phyloP scores from a whole-genome alignment of 2,329 filamentous ascomycete species.

The Ophiosphaerella herpotricha region DNA sequence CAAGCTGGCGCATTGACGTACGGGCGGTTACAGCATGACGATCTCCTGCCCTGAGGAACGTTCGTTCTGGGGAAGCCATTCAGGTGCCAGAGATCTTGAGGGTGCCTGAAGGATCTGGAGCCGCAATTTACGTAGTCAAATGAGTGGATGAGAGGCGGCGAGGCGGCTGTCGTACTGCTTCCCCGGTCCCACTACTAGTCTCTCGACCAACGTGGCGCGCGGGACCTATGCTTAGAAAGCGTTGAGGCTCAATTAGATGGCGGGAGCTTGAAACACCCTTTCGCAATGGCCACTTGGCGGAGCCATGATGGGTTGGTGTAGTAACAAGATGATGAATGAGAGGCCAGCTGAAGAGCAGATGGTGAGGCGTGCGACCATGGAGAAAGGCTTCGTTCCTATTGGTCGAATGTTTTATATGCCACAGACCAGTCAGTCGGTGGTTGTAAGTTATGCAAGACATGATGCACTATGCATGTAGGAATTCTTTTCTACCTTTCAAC shows the following conservation, averaged over 20 bases:
- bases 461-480: not conserved
- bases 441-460: not conserved
- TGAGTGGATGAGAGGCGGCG: conserved; percentile 34
- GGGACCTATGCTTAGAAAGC: conserved; percentile 43
- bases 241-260: conserved; percentile 45
- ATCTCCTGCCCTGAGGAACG: conserved; percentile 22
- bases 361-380: conserved; percentile 24
- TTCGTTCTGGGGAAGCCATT: conserved; percentile 36
- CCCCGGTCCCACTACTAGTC: conserved; percentile 39
- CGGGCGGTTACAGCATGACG: conserved; percentile 41
- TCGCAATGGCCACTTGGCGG: conserved; percentile 12
- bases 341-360: conserved; percentile 19
- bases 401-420: not conserved
- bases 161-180: conserved; percentile 35
- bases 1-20: conserved; percentile 41
- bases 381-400: conserved; percentile 4
- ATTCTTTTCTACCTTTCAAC: no score
- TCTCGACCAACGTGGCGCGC: conserved; percentile 43
- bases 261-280: conserved; percentile 16
- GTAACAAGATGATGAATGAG: conserved; percentile 24
- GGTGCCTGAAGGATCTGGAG: conserved; percentile 26
- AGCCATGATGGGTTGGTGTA: conserved; percentile 30
- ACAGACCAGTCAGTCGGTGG: not conserved
- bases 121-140: conserved; percentile 26
- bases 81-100: conserved; percentile 18